Evolutionary conservation across 108 stramenopile species (phyloP).

Genomic region (Nitzschia putrida): DNA sequence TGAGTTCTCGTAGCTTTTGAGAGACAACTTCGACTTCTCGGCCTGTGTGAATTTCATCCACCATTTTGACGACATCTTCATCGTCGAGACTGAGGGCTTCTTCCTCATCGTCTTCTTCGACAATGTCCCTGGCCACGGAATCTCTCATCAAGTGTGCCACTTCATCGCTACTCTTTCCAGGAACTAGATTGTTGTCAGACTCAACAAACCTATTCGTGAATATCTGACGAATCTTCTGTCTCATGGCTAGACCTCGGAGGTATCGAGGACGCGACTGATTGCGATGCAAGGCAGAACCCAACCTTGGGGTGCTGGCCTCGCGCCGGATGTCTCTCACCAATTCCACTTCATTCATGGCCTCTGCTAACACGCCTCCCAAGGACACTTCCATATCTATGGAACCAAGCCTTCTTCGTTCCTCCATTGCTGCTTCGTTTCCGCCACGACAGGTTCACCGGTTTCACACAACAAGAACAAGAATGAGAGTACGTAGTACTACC

Average conservation of each 20-base stretch:
- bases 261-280: conserved; percentile 8
- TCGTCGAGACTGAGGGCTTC: background rate
- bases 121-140: conserved; percentile 1
- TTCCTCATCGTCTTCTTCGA: background rate
- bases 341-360: background rate
- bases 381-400: background rate
- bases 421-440: background rate
- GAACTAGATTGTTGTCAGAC: background rate
- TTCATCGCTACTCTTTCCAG: background rate
- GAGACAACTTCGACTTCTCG: conserved; percentile 9
- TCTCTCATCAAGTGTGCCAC: background rate
- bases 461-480: no score
- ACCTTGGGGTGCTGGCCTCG: conserved; percentile 20
- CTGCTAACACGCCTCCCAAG: background rate
- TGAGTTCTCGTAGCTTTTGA: conserved; percentile 17
- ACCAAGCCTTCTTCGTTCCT: background rate
- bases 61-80: conserved; percentile 6
- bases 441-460: no score
- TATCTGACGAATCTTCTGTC: conserved; percentile 4
- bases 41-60: conserved; percentile 6
- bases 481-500: no score
- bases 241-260: conserved; percentile 15
- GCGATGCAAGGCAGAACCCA: conserved; percentile 18
- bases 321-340: conserved; percentile 12
- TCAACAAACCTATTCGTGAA: conserved; percentile 1